Evolutionary conservation across 1,284 basidiomycete species (phyloP), one percentile per base, ranked within the genome.

Genomic region (Sporisorium exsertum): DNA sequence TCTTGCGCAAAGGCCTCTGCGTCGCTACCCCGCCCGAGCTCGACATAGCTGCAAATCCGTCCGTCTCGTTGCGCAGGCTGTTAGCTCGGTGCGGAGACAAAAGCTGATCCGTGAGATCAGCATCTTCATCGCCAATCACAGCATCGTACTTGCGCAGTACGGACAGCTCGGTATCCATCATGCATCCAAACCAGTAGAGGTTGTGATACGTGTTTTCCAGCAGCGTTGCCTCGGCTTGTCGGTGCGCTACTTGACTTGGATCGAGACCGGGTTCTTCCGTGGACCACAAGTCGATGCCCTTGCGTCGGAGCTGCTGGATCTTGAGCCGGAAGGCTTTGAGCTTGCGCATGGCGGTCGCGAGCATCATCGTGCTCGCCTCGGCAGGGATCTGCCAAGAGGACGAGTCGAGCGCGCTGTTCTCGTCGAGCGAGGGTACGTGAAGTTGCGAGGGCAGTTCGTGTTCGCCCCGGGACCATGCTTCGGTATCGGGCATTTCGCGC

Each of bases 331-430:
- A 73, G 0, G 61, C 59, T 42, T 65, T 65, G 54, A 73, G 65
- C 32, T 73, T 73, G 8, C 71, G 61, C 65, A 68, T 68, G 16
- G 71, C 71, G 5, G 71, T 69, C 22, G 71, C 71, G 26, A 73
- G 62, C 71, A 73, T 73, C 71, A 73, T 73, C 5, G 71, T 73
- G 46, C 61, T 65, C 5, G 71, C 71, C 49, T 73, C 71, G 2
- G 71, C 71, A 0, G 58, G 54, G 54, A 62, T 64, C 49, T 73
- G 71, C 71, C 71, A 73, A 5, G 61, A 61, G 26, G 52, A 55
- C 12, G 71, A 69, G 47, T 73, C 71, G 10, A 69, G 56, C 33
- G 71, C 71, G 33, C 58, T 64, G 53, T 73, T 73, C 45, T 73
- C 71, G 33, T 73, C 56, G n/a, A 73, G 65, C n/a, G 70, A 67